A percentile compares a stretch with the other conserved stretches of the same genome.
phyloP scores from a whole-genome alignment of 192 early-diverging fungal species.

The Coemansia sp. region DNA sequence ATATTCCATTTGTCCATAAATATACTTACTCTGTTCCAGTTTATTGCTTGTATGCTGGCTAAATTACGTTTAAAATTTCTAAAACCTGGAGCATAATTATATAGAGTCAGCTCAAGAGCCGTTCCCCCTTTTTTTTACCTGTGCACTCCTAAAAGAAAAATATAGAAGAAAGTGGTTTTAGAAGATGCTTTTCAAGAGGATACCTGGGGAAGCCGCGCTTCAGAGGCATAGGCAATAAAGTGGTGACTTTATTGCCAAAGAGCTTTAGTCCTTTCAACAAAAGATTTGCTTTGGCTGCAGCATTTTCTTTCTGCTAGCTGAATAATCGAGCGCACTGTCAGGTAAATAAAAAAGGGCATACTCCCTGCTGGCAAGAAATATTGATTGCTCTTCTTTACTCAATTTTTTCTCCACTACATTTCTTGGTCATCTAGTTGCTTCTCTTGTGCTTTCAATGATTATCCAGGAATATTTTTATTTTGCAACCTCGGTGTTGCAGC shows the following conservation, averaged over 20 bases:
- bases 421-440: not conserved
- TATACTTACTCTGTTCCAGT: not conserved
- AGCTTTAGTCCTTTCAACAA: not conserved
- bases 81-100: too few species aligned
- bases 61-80: too few species aligned
- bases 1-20: not conserved
- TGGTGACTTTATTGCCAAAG: not conserved
- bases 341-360: too few species aligned
- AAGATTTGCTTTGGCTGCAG: not conserved
- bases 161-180: too few species aligned
- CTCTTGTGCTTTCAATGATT: slow-evolving; percentile 7
- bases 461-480: not conserved
- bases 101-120: too few species aligned
- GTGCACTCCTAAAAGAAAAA: too few species aligned
- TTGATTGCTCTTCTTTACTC: not conserved
- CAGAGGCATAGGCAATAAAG: not conserved
- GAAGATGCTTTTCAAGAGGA: too few species aligned
- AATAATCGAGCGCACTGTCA: not conserved
- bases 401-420: not conserved
- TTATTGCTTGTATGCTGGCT: too few species aligned
- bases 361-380: not conserved
- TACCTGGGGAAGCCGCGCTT: not conserved
- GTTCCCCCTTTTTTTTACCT: too few species aligned
- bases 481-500: not conserved
- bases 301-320: not conserved